Evolutionary conservation across 805 yeast species (phyloP), one percentile per base, ranked within the genome.

Genomic region (Candida andamanensis): DNA sequence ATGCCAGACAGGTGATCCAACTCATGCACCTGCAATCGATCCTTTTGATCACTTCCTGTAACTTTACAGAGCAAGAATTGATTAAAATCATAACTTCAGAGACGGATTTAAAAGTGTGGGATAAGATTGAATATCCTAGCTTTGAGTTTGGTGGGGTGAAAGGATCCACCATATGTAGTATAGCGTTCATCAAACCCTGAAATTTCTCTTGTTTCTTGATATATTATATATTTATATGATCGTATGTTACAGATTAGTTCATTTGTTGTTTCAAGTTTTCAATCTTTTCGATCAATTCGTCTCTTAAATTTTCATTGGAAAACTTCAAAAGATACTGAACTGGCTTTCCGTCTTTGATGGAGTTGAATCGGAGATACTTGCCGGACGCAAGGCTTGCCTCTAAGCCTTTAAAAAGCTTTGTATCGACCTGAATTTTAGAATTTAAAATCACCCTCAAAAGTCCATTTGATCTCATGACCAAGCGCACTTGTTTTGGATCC

Each of bases 401-500:
- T 69, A 90, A 79, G 0, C 97, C 98, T 50, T 77, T 76, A 37
- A 72, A 61, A 2, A 86, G 60, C 39, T 79, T 76, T 14, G 86
- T 72, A 5, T 76, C 76, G 25, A 70, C 60, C 1, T 72, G 64
- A 22, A 92, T 62, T 12, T 85, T 81, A 28, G 79, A 60, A 56
- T 92, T 92, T 41, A 92, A 64, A 16, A 90, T 77, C 8, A 92
- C 90, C 41, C 86, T 76, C 39, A 86, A 67, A 12, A 85, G 72
- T 2, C 95, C 95, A 39, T 84, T 85, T 4, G 95, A 80, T 52
- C 98, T 76, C 96, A 92, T 87, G 4, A 92, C 80, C 8, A 92
- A 54, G 45, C 98, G 74, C 0, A 80, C 67, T 33, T 71, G 72
- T 24, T 54, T 50, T 6, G 57, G 49, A 27, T 61, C 58, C 8